phyloP scores from a whole-genome alignment of 768 basidiomycete genomes.

The Panellus pusillus region DNA sequence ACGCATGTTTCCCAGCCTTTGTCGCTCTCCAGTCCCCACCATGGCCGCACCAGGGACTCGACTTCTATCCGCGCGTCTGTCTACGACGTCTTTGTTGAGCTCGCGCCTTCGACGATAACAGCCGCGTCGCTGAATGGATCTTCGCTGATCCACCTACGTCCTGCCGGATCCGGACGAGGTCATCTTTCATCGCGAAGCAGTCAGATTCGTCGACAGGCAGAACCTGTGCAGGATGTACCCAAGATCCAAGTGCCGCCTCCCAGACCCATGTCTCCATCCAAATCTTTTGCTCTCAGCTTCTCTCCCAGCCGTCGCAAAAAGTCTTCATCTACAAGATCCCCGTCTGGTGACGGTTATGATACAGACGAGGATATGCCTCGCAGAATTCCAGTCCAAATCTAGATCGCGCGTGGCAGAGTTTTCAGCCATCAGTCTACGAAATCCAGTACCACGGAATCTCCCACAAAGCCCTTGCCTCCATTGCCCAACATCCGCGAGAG shows the following conservation, averaged over 20 bases:
- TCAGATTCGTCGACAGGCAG: slow-evolving; percentile 1
- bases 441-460: not conserved
- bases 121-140: slow-evolving; percentile 33
- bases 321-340: not conserved
- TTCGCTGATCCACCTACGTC: slow-evolving; percentile 25
- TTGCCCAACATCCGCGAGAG: slow-evolving; percentile 15
- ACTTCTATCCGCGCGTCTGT: slow-evolving; percentile 32
- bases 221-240: not conserved
- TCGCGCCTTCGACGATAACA: slow-evolving; percentile 34
- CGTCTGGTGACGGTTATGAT: slow-evolving; percentile 11
- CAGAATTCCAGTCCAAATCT: not conserved
- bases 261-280: not conserved
- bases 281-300: slow-evolving; percentile 11
- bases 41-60: slow-evolving; percentile 22
- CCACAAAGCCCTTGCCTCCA: slow-evolving; percentile 5
- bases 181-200: not conserved
- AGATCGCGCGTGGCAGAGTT: slow-evolving; percentile 5
- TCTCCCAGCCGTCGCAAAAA: slow-evolving; percentile 10
- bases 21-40: slow-evolving; percentile 1
- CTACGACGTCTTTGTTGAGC: slow-evolving; percentile 32
- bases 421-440: slow-evolving; percentile 11
- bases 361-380: slow-evolving; percentile 17
- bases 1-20: slow-evolving; percentile 13
- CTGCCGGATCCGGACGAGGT: slow-evolving; percentile 7
- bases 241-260: not conserved